These are phyloP conservation scores for Macrolepiota albuminosa DNA, from an alignment of 768 basidiomycete species.

Conservation along the genomic window DNA sequence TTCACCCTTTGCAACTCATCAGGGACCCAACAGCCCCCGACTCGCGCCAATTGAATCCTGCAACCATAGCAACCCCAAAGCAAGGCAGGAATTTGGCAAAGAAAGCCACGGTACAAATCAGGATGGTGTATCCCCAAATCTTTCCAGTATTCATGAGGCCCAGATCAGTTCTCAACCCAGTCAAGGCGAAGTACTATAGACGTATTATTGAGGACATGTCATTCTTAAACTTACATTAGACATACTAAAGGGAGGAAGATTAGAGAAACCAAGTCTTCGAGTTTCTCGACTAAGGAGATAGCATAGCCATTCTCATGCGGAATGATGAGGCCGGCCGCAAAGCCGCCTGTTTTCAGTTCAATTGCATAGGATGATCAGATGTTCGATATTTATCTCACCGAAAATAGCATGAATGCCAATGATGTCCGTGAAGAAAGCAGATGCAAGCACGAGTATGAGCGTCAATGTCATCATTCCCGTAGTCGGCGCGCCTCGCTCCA, in stretches of 20 bases:
- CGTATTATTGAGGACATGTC: slow-evolving; percentile 1
- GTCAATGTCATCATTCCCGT: slow-evolving; percentile 74
- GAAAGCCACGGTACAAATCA: slow-evolving; percentile 74
- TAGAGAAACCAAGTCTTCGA: slow-evolving; percentile 80
- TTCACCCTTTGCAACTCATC: slow-evolving; percentile 88
- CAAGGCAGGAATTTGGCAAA: slow-evolving; percentile 76
- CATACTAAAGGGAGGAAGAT: slow-evolving; percentile 33
- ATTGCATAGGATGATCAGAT: slow-evolving; percentile 2
- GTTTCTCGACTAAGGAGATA: slow-evolving; percentile 74
- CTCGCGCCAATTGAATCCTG: slow-evolving; percentile 74
- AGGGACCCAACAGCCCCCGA: slow-evolving; percentile 77
- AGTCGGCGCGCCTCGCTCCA: slow-evolving; percentile 68
- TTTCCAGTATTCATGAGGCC: slow-evolving; percentile 68
- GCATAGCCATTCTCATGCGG: slow-evolving; percentile 81
- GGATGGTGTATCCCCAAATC: slow-evolving; percentile 77
- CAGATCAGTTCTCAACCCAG: slow-evolving; percentile 78
- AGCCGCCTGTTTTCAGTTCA: slow-evolving; percentile 48
- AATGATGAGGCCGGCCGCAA: slow-evolving; percentile 79
- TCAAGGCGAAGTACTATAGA: slow-evolving; percentile 69
- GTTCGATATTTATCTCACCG: slow-evolving; percentile 26
- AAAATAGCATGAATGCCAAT: slow-evolving; percentile 74
- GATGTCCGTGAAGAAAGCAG: slow-evolving; percentile 81
- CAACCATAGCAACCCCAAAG: slow-evolving; percentile 46
- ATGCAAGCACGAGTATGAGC: slow-evolving; percentile 67
- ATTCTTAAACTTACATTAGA: background rate